These are phyloP conservation scores for Dothistroma septosporum DNA, from an alignment of 2,329 filamentous ascomycete genomes.

Conservation along the genomic window DNA sequence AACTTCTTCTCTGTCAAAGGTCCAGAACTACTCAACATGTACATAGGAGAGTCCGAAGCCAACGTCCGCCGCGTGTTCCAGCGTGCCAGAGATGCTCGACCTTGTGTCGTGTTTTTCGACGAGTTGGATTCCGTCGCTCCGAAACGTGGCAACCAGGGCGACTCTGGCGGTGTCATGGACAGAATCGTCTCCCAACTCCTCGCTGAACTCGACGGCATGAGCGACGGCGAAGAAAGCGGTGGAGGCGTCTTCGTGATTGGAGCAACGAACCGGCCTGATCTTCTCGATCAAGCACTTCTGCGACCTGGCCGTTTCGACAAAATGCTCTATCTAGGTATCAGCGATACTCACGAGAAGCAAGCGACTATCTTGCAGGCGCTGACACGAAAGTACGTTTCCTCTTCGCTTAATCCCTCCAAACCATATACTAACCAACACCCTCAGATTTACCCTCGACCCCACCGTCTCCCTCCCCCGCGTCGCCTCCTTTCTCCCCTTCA, in stretches of 20 bases:
- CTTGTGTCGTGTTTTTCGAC: conserved; percentile 91
- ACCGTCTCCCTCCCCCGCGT: conserved; percentile 70
- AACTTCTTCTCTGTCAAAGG: conserved; percentile 96
- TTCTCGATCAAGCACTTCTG: conserved; percentile 84
- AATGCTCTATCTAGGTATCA: conserved; percentile 95
- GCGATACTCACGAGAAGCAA: conserved; percentile 95
- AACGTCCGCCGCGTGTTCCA: conserved; percentile 89
- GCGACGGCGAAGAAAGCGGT: conserved; percentile 73
- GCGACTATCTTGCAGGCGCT: conserved; percentile 88
- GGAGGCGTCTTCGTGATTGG: conserved; percentile 95
- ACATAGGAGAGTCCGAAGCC: conserved; percentile 89
- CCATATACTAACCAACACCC: conserved; percentile 7
- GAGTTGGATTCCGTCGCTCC: conserved; percentile 91
- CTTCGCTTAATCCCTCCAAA: not conserved
- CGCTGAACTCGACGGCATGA: conserved; percentile 97
- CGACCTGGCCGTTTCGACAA: conserved; percentile 94
- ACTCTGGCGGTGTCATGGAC: conserved; percentile 97
- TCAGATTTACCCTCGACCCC: conserved; percentile 78
- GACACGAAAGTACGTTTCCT: conserved; percentile 75
- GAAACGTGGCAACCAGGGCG: conserved; percentile 93
- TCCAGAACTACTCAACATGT: conserved; percentile 90
- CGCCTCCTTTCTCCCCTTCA: conserved; percentile 77
- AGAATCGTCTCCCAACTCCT: conserved; percentile 92
- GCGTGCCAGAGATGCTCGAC: conserved; percentile 75
- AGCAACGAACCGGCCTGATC: conserved; percentile 88